Evolutionary conservation across 1,139 yeast species (phyloP).

Genomic region (Kurtzmaniella quercitrusa): DNA sequence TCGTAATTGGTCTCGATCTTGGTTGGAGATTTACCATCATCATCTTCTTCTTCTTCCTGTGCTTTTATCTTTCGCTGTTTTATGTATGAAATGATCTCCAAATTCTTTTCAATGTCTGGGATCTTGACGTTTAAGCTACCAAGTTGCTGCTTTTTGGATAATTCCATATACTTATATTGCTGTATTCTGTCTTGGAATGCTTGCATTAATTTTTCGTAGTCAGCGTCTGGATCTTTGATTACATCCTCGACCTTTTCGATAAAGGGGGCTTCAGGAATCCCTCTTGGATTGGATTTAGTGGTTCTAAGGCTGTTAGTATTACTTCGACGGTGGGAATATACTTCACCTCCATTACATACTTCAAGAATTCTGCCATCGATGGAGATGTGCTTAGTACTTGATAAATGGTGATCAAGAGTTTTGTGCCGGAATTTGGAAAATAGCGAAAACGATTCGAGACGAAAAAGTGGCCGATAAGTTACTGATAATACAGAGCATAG

Average conservation of each 20-base stretch:
- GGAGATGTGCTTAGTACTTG: neutral
- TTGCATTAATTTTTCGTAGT: conserved; percentile 64
- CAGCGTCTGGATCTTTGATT: conserved; percentile 59
- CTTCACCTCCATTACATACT: conserved; percentile 10
- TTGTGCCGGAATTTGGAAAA: neutral
- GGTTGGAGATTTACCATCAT: conserved; percentile 28
- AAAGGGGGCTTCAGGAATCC: conserved; percentile 96
- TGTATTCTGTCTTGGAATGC: conserved; percentile 78
- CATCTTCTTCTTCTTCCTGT: conserved; percentile 23
- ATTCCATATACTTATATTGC: conserved; percentile 83
- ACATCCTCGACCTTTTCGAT: conserved; percentile 78
- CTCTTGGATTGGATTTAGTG: conserved; percentile 71
- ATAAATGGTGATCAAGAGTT: neutral
- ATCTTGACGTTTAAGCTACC: conserved; percentile 68
- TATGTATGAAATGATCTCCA: conserved; percentile 65
- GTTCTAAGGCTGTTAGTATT: conserved; percentile 37
- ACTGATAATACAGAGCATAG: too few relatives aligned
- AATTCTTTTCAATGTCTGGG: conserved; percentile 85
- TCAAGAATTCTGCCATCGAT: conserved; percentile 13
- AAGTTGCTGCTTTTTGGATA: conserved; percentile 68
- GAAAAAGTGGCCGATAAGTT: too few relatives aligned
- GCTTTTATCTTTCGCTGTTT: conserved; percentile 38
- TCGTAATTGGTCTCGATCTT: conserved; percentile 73
- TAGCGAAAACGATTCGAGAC: neutral
- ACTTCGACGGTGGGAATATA: neutral